Evolutionary conservation across 208 protist genomes (phyloP).

Genomic region (Leishmania amazonensis): DNA sequence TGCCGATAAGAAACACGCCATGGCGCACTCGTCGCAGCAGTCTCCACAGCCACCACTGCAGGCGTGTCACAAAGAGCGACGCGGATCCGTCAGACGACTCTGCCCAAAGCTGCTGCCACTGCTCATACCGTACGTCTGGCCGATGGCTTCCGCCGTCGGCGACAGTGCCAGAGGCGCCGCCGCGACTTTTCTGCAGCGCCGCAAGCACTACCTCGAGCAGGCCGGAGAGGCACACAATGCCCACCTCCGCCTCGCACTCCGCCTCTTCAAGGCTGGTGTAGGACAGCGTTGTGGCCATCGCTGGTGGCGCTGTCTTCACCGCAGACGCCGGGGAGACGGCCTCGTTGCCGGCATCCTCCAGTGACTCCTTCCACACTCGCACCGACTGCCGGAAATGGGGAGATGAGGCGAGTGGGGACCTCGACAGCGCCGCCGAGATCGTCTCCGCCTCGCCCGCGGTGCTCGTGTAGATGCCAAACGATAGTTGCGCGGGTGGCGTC

Average conservation of each 20-base stretch:
- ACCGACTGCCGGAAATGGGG: slow-evolving; percentile 11
- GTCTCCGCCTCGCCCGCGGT: slow-evolving; percentile 29
- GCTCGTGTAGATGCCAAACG: slow-evolving; percentile 35
- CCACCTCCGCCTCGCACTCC: slow-evolving; percentile 65
- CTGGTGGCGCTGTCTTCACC: slow-evolving; percentile 9
- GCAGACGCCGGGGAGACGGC: slow-evolving; percentile 10
- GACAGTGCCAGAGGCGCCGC: neutral
- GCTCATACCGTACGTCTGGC: slow-evolving; percentile 31
- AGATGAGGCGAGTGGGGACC: slow-evolving; percentile 9
- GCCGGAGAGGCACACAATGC: slow-evolving; percentile 63
- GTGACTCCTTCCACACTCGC: slow-evolving; percentile 35
- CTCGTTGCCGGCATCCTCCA: slow-evolving; percentile 35
- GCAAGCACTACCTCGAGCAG: slow-evolving; percentile 38
- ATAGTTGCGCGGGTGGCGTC: slow-evolving; percentile 6
- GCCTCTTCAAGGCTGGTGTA: slow-evolving; percentile 38
- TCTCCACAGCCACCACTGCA: slow-evolving; percentile 84
- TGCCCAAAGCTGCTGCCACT: slow-evolving; percentile 39
- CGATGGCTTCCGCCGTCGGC: slow-evolving; percentile 22
- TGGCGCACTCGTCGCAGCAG: slow-evolving; percentile 50
- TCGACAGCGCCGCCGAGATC: slow-evolving; percentile 24
- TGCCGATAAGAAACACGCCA: slow-evolving; percentile 70
- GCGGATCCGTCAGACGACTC: slow-evolving; percentile 31
- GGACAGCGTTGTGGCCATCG: slow-evolving; percentile 7
- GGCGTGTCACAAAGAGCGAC: slow-evolving; percentile 46
- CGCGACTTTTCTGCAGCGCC: slow-evolving; percentile 19